These are phyloP conservation scores for Thalassiosira hispida DNA, from an alignment of 352 stramenopile species.

Conservation along the genomic window DNA sequence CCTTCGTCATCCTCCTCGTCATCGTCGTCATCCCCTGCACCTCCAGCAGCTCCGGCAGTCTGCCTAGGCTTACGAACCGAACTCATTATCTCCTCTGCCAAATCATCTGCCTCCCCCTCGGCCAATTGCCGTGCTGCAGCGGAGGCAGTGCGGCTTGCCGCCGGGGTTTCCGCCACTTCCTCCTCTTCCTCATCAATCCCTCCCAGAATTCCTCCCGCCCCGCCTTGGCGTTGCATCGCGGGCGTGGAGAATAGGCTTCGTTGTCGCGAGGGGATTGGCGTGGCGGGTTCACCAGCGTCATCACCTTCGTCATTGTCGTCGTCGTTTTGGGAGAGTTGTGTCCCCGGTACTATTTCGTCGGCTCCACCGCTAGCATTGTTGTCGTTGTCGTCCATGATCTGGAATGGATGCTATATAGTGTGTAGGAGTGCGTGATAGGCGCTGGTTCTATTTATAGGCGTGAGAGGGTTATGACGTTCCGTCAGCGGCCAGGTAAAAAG, in stretches of 20 bases:
- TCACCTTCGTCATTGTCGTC: conserved; percentile 8
- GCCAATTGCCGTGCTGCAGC: background rate
- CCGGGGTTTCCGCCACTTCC: conserved; percentile 27
- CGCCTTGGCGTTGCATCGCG: background rate
- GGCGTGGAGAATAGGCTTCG: conserved; percentile 7
- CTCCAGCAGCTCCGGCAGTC: background rate
- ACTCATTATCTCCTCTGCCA: conserved; percentile 32
- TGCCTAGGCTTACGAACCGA: conserved; percentile 9
- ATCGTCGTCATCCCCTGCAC: conserved; percentile 6
- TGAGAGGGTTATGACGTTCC: no score
- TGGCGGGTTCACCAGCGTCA: conserved; percentile 16
- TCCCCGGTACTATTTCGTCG: conserved; percentile 28
- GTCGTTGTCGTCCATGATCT: conserved; percentile 3
- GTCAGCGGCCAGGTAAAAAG: no score
- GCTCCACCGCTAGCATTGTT: background rate
- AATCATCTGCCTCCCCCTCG: conserved; percentile 8
- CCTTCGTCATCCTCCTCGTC: conserved; percentile 2
- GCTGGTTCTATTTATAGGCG: no score
- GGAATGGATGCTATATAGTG: no score
- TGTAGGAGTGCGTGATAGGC: no score
- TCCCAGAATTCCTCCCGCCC: background rate
- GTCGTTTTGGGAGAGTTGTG: conserved; percentile 37
- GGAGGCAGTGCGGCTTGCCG: background rate
- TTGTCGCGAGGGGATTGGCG: conserved; percentile 9
- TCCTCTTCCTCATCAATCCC: conserved; percentile 11